These are phyloP conservation scores for Aphanomyces astaci DNA, from an alignment of 352 stramenopile genomes.

Conservation along the genomic window DNA sequence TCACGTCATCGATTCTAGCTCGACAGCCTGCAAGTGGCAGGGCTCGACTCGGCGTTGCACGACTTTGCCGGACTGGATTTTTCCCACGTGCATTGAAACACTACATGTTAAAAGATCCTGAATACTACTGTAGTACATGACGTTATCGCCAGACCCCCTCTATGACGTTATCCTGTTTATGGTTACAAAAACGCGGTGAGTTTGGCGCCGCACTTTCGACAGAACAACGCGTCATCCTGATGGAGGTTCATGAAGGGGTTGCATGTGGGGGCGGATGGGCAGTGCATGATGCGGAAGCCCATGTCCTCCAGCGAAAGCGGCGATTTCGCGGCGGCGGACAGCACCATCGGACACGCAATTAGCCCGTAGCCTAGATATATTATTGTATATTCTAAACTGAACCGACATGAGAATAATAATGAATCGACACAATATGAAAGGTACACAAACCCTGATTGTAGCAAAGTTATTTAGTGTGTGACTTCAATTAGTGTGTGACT, in stretches of 20 bases:
- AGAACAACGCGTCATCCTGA: slow-evolving; percentile 72
- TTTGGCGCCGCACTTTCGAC: slow-evolving; percentile 44
- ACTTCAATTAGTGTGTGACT: too few relatives aligned
- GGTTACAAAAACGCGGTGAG: neutral
- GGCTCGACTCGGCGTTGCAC: neutral
- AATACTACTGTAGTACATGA: too few relatives aligned
- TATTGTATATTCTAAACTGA: too few relatives aligned
- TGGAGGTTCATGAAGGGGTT: slow-evolving; percentile 67
- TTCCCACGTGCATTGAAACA: slow-evolving; percentile 5
- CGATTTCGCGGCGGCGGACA: slow-evolving; percentile 42
- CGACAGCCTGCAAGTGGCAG: neutral
- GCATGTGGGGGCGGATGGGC: slow-evolving; percentile 23
- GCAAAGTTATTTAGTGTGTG: neutral
- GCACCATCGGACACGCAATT: slow-evolving; percentile 70
- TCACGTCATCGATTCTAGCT: neutral
- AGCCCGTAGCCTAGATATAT: slow-evolving; percentile 65
- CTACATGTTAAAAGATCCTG: too few relatives aligned
- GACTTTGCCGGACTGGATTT: slow-evolving; percentile 7
- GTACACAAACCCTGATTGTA: too few relatives aligned
- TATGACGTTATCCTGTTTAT: too few relatives aligned
- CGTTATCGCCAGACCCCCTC: too few relatives aligned
- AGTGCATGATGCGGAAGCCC: slow-evolving; percentile 40
- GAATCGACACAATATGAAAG: too few relatives aligned
- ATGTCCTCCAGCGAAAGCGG: slow-evolving; percentile 45
- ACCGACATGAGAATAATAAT: too few relatives aligned